Evolutionary conservation across 495 filamentous ascomycete species (phyloP).

Genomic region (Tuber magnatum): DNA sequence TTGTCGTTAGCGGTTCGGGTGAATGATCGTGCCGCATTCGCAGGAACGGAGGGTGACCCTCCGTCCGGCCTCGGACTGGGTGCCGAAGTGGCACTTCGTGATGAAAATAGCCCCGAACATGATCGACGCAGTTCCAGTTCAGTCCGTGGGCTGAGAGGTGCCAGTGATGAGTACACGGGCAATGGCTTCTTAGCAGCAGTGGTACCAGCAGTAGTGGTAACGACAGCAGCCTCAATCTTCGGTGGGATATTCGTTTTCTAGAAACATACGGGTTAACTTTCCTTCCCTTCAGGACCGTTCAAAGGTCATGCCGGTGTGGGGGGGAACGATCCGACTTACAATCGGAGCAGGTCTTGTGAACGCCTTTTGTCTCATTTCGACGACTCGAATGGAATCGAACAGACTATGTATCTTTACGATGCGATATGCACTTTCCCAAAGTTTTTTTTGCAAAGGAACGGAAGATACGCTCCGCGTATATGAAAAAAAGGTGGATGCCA

Average conservation of each 20-base stretch:
- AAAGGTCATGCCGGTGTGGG: background rate
- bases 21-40: slow-evolving; percentile 18
- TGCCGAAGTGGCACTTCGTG: slow-evolving; percentile 10
- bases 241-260: slow-evolving; percentile 31
- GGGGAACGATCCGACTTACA: slow-evolving; percentile 8
- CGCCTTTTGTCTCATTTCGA: slow-evolving; percentile 32
- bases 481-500: slow-evolving; percentile 2
- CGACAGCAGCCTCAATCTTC: slow-evolving; percentile 14
- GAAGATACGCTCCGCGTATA: slow-evolving; percentile 32
- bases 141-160: slow-evolving; percentile 32
- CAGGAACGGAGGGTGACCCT: slow-evolving; percentile 11
- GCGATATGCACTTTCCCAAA: slow-evolving; percentile 10
- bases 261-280: slow-evolving; percentile 7
- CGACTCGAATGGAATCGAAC: background rate
- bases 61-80: slow-evolving; percentile 8
- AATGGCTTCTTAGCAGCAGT: slow-evolving; percentile 22
- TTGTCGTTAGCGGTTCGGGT: slow-evolving; percentile 9
- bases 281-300: background rate
- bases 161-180: slow-evolving; percentile 16
- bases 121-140: slow-evolving; percentile 31
- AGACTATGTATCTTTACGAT: slow-evolving; percentile 14
- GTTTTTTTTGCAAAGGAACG: slow-evolving; percentile 1
- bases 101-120: slow-evolving; percentile 16
- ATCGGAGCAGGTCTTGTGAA: slow-evolving; percentile 30
- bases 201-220: slow-evolving; percentile 6